These are phyloP conservation scores for Lasiodiplodia sp. DNA, from an alignment of 2,329 filamentous ascomycete species.

Conservation along the genomic window DNA sequence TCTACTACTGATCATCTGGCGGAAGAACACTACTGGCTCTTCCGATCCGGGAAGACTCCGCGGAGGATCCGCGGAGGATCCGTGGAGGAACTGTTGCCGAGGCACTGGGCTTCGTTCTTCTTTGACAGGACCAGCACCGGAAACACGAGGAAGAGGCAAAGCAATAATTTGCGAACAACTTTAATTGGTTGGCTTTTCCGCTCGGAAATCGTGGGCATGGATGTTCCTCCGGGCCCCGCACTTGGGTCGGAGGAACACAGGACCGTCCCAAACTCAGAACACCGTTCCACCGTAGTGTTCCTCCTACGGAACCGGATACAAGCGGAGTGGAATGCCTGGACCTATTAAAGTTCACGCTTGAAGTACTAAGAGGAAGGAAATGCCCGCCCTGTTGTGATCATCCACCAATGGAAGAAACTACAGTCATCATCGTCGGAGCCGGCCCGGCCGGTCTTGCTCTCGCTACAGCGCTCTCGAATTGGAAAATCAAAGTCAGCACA, in stretches of 20 bases:
- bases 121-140: neutral
- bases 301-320: neutral
- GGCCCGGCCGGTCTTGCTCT: constrained; percentile 63
- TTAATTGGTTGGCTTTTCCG: neutral
- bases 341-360: neutral
- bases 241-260: neutral
- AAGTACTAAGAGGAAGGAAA: neutral
- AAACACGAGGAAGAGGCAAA: neutral
- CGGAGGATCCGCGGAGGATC: neutral
- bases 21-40: neutral
- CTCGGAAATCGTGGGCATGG: neutral
- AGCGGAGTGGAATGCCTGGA: neutral
- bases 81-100: neutral
- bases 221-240: neutral
- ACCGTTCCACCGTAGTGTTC: neutral
- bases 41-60: neutral
- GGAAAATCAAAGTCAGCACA: neutral
- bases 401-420: constrained; percentile 44
- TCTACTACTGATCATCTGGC: neutral
- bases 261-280: neutral
- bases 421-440: constrained; percentile 59
- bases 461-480: constrained; percentile 39
- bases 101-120: neutral
- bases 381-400: neutral
- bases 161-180: neutral